Percentiles rank a stretch among this genome's conserved stretches.
Conservation (phyloP, 2,329 filamentous ascomycete species). For the Pestalotiopsis sp. region DNA sequence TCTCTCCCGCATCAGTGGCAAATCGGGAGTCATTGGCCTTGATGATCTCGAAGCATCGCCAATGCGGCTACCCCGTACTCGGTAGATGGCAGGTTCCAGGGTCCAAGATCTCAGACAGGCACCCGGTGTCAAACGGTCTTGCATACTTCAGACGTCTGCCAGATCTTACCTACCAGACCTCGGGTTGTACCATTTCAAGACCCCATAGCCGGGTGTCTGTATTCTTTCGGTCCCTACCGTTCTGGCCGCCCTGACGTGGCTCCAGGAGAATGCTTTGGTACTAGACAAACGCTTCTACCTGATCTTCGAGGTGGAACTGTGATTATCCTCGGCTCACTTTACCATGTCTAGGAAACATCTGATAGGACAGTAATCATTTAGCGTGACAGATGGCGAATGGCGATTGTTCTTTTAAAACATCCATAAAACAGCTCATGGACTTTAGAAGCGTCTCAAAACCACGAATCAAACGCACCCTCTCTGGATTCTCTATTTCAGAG, state of each 20-base stretch:
- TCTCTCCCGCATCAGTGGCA: background rate
- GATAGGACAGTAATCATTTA: background rate
- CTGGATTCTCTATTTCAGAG: background rate
- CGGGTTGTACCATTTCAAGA: background rate
- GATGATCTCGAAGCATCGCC: background rate
- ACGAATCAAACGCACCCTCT: background rate
- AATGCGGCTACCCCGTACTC: conserved; percentile 1
- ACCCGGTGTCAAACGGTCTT: conserved; percentile 13
- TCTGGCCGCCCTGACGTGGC: background rate
- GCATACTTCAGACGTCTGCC: conserved; percentile 3
- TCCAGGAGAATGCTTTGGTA: background rate
- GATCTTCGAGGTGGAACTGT: background rate
- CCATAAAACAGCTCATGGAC: background rate
- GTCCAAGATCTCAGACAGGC: background rate
- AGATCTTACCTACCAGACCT: background rate
- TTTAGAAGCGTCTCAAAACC: background rate
- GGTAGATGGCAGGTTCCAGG: background rate
- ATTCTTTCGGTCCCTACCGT: background rate
- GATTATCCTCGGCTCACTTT: background rate
- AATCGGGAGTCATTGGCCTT: background rate
- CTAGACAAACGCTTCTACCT: background rate
- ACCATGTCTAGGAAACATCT: conserved; percentile 6
- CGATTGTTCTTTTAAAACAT: background rate
- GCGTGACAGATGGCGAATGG: background rate
- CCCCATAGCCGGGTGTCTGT: background rate